Conservation (phyloP, 768 basidiomycete species). For the Tephrocybe sp. region DNA sequence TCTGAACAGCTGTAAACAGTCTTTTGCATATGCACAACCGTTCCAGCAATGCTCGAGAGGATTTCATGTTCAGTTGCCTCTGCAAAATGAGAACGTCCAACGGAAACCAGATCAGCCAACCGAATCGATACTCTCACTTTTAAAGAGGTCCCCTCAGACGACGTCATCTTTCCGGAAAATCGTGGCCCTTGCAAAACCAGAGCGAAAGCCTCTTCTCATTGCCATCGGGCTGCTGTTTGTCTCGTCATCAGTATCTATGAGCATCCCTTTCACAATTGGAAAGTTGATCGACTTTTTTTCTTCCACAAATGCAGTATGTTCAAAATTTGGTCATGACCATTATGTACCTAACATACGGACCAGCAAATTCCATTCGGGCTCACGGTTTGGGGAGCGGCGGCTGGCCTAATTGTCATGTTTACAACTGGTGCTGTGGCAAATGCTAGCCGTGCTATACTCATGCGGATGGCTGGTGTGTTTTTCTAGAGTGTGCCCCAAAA, state of each 20-base stretch:
- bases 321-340: background rate
- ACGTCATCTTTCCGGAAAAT: conserved; percentile 76
- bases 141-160: conserved; percentile 38
- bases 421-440: conserved; percentile 88
- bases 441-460: conserved; percentile 77
- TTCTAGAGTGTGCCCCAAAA: background rate
- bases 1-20: background rate
- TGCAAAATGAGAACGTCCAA: conserved; percentile 2
- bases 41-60: background rate
- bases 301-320: conserved; percentile 62
- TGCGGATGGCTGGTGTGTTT: conserved; percentile 76
- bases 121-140: conserved; percentile 24
- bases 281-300: conserved; percentile 94
- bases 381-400: conserved; percentile 79
- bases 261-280: conserved; percentile 90
- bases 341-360: background rate
- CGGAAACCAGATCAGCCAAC: conserved; percentile 1
- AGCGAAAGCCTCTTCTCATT: conserved; percentile 70
- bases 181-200: conserved; percentile 76
- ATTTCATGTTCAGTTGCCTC: conserved; percentile 12
- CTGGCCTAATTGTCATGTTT: conserved; percentile 70
- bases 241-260: conserved; percentile 91
- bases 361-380: conserved; percentile 82
- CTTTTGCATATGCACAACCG: background rate
- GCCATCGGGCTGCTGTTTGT: conserved; percentile 81